Evolutionary conservation across 768 basidiomycete genomes (phyloP).

Genomic region (Exidia glandulosa): DNA sequence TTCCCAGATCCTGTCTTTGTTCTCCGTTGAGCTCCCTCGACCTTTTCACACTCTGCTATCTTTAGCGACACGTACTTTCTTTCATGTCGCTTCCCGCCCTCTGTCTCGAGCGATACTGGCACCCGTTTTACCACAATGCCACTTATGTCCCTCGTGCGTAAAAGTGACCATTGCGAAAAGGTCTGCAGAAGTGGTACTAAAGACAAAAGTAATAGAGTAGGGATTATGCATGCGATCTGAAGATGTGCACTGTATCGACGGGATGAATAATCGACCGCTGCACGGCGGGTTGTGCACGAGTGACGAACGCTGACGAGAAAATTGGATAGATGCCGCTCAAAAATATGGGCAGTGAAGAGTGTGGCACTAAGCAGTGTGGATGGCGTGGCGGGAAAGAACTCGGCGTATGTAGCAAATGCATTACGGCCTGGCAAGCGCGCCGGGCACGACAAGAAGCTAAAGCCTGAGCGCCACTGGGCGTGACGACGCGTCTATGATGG

Average conservation of each 20-base stretch:
- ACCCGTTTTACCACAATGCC: background rate
- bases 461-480: no score
- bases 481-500: background rate
- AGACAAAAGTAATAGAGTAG: background rate
- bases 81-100: background rate
- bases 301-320: no score
- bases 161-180: background rate
- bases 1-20: background rate
- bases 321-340: background rate
- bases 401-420: background rate
- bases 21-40: background rate
- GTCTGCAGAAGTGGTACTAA: background rate
- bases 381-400: background rate
- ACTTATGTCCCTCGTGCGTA: background rate
- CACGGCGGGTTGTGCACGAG: background rate
- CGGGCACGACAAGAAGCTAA: background rate
- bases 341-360: background rate
- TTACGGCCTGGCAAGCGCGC: background rate
- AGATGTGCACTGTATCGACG: background rate
- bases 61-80: background rate
- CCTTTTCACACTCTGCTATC: background rate
- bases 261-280: background rate
- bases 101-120: background rate
- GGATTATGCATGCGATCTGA: background rate
- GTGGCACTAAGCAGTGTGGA: background rate